phyloP scores from a whole-genome alignment of 2,329 filamentous ascomycete genomes.

The Teratosphaeria gauchensis region DNA sequence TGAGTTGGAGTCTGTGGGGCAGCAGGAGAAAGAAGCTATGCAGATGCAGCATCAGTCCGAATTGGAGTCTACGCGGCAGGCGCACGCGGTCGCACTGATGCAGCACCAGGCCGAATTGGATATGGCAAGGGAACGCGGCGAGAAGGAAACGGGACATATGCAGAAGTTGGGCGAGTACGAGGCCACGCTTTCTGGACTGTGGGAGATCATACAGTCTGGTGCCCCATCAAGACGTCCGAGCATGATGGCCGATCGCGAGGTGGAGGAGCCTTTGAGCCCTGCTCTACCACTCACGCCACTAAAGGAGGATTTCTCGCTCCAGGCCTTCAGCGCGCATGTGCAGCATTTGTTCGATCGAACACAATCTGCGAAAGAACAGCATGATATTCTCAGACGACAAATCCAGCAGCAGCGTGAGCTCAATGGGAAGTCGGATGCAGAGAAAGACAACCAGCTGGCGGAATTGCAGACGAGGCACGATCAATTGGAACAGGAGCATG shows the following conservation, averaged over 20 bases:
- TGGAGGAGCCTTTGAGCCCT: slow-evolving; percentile 13
- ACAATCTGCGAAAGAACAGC: slow-evolving; percentile 75
- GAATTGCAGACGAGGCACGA: slow-evolving; percentile 22
- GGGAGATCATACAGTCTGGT: slow-evolving; percentile 41
- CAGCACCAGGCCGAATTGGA: slow-evolving; percentile 21
- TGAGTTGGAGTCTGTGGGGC: slow-evolving; percentile 39
- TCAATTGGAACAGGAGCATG: slow-evolving; percentile 12
- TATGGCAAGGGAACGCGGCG: slow-evolving; percentile 11
- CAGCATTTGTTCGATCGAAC: slow-evolving; percentile 69
- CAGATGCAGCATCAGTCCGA: slow-evolving; percentile 56
- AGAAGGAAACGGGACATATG: slow-evolving; percentile 12
- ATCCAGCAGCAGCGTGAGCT: slow-evolving; percentile 92
- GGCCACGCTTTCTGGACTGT: slow-evolving; percentile 40
- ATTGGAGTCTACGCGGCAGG: slow-evolving; percentile 50
- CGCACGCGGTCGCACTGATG: slow-evolving; percentile 22
- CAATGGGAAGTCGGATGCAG: slow-evolving; percentile 71
- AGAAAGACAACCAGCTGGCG: slow-evolving; percentile 30
- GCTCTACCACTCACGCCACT: slow-evolving; percentile 7
- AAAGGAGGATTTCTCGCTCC: slow-evolving; percentile 54
- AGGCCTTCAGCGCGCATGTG: slow-evolving; percentile 68
- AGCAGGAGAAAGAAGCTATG: slow-evolving; percentile 49
- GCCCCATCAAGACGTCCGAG: slow-evolving; percentile 3
- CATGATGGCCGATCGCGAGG: slow-evolving; percentile 45
- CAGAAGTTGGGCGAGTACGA: slow-evolving; percentile 48
- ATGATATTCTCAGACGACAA: slow-evolving; percentile 77